Evolutionary conservation across 1,284 basidiomycete genomes (phyloP), one percentile per base, ranked within the genome.

Genomic region (Mycena citricolor): DNA sequence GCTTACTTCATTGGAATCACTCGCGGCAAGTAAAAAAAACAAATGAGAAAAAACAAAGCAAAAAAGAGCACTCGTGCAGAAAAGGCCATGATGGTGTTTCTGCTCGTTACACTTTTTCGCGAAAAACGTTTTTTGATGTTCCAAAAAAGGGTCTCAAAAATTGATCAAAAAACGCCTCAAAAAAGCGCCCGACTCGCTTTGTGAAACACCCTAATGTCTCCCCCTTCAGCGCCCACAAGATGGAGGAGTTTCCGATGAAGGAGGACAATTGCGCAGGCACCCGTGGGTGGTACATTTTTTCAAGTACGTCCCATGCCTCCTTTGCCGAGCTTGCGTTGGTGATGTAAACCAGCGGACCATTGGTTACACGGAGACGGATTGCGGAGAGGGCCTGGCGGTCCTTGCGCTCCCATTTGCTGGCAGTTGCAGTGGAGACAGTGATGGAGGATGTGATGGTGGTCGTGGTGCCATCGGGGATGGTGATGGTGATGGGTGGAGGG

Each of bases 311-410:
- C 47, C 47, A 49, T 20, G 47, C 42, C 2, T 38, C 47, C 21
- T 44, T 44, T 11, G 47, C 32, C 8, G 47, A 34, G 22, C 29
- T 20, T 1, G 42, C 19, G 30, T 21, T 30, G 5, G 47, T 36
- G 35, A 49, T 44, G 17, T 49, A 44, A n/a, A 49, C 42, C 26
- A 49, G 47, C 11, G 42, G 41, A 12, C 24, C 22, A 20, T 49
- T 38, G 17, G 47, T 16, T 3, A 49, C 47, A 19, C 42, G 42
- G 13, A 49, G 29, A 1, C 47, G 33, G 25, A 49, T 49, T 10
- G 42, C 36, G 1, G 47, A 49, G 4, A 49, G 47, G 5, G 47
- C 47, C 28, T 44, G 42, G 16, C 47, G 37, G 20, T 49, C 42
- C 10, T 39, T 49, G n/a, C 22, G 32, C 17, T 44, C 23, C 47